Evolutionary conservation across 2,329 filamentous ascomycete genomes (phyloP), one percentile per base, ranked within the genome.

Genomic region (Epichloe typhina): DNA sequence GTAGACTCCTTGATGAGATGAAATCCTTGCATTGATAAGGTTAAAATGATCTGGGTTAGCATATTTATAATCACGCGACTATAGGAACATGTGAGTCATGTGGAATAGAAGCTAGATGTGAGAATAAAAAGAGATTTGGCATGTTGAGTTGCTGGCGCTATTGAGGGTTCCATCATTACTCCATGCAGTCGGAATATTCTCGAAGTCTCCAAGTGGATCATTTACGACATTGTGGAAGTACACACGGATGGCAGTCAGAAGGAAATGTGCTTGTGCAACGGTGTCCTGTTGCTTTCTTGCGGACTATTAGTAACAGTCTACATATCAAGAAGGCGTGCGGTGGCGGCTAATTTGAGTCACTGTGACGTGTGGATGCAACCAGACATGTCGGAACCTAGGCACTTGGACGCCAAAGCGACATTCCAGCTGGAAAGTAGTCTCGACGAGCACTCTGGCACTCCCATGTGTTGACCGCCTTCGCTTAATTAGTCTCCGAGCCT

Each of bases 161-260:
- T 39, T 17, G 15, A 39, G 17, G 37, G 13, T 13, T 35, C 3
- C 21, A 38, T 37, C 21, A 31, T 47, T 21, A 15, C 26, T 31
- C 26, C 26, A 31, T 11, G 38, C 44, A 19, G 13, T 50, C 47
- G 55, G 59, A 62, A 62, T 59, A 57, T 61, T 61, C 58, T 59
- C 57, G 58, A 61, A 61, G 44, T 43, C 17, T 11, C 50, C 46
- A 47, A 38, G 17, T 13, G 36, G 15, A 46, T n/a, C n/a, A 36
- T 12, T 15, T 15, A 46, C 21, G 15, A 46, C 4, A 31, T 31
- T 17, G 21, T 33, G 21, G 12, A 21, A 6, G 12, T 44, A 17
- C 17, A 17, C 17, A 17, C 17, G 17, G 17, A 17, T 17, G 17
- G 17, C 17, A 17, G 17, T 17, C 17, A 17, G 17, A 17, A 17